Percentiles rank a stretch among this genome's conserved stretches.
Conservation (phyloP, 1,284 basidiomycete species). For the Crucibulum cyathiforme region DNA sequence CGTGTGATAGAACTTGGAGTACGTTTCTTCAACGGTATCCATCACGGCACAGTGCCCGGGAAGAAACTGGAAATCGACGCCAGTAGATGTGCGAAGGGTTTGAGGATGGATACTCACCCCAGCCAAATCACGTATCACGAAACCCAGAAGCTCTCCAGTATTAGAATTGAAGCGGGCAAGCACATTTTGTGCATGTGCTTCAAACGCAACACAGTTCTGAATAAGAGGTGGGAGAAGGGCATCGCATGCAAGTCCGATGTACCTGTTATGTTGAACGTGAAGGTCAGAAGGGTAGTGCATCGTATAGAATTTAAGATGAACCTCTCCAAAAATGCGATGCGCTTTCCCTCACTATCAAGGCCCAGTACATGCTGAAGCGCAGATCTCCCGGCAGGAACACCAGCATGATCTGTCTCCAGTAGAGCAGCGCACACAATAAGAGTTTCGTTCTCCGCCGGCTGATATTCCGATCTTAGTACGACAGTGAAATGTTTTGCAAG, state of each 20-base stretch:
- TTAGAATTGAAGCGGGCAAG: constrained; percentile 50
- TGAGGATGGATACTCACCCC: constrained; percentile 56
- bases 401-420: constrained; percentile 51
- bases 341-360: constrained; percentile 50
- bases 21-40: constrained; percentile 49
- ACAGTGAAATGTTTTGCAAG: constrained; percentile 56
- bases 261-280: constrained; percentile 34
- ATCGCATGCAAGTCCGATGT: constrained; percentile 51
- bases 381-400: constrained; percentile 43
- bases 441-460: constrained; percentile 42
- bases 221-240: constrained; percentile 55
- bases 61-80: constrained; percentile 53
- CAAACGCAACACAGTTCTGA: constrained; percentile 58
- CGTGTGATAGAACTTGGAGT: constrained; percentile 60
- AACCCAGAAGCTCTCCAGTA: constrained; percentile 48
- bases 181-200: constrained; percentile 61
- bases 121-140: constrained; percentile 58
- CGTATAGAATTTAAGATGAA: constrained; percentile 20
- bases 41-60: constrained; percentile 56
- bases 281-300: neutral
- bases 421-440: constrained; percentile 55
- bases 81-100: constrained; percentile 50
- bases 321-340: constrained; percentile 50
- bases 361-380: constrained; percentile 49
- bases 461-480: constrained; percentile 48